phyloP scores from a whole-genome alignment of 23 red algal species.

The Agarophyton chilense region DNA sequence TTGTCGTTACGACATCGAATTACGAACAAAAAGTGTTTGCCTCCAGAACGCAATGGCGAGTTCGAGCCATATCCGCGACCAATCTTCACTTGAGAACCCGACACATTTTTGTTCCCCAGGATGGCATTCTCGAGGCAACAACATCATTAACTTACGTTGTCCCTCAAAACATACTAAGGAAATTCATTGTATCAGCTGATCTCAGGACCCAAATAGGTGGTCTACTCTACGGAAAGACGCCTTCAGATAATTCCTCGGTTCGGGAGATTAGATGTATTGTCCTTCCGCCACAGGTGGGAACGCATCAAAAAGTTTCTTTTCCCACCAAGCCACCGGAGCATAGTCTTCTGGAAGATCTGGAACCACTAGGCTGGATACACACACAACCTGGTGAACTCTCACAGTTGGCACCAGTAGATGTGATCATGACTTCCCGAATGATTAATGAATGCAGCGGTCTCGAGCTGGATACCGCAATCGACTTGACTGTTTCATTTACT shows the following conservation, averaged over 20 bases:
- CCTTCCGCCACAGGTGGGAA: constrained; percentile 86
- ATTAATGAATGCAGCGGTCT: constrained; percentile 37
- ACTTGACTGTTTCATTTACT: constrained; percentile 89
- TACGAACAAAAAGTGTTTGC: constrained; percentile 93
- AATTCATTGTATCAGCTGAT: constrained; percentile 83
- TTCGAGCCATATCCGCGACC: constrained; percentile 81
- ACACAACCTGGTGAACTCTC: constrained; percentile 74
- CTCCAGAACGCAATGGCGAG: constrained; percentile 88
- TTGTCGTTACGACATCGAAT: constrained; percentile 83
- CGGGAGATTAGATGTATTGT: constrained; percentile 82
- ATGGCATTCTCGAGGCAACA: background rate
- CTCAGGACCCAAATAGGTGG: constrained; percentile 88
- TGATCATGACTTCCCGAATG: constrained; percentile 74
- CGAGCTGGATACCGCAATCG: constrained; percentile 48
- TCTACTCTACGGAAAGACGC: constrained; percentile 74
- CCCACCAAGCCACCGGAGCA: constrained; percentile 53
- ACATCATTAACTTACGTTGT: constrained; percentile 78
- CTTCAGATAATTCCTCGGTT: constrained; percentile 71
- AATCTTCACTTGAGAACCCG: constrained; percentile 85
- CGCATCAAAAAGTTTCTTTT: constrained; percentile 77
- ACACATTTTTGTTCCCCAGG: constrained; percentile 85
- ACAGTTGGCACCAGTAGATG: constrained; percentile 71
- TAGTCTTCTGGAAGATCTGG: constrained; percentile 71
- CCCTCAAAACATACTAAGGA: constrained; percentile 86
- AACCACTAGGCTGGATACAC: constrained; percentile 82